Evolutionary conservation across 192 early-diverging fungal species (phyloP).

Genomic region (Coemansia sp.): DNA sequence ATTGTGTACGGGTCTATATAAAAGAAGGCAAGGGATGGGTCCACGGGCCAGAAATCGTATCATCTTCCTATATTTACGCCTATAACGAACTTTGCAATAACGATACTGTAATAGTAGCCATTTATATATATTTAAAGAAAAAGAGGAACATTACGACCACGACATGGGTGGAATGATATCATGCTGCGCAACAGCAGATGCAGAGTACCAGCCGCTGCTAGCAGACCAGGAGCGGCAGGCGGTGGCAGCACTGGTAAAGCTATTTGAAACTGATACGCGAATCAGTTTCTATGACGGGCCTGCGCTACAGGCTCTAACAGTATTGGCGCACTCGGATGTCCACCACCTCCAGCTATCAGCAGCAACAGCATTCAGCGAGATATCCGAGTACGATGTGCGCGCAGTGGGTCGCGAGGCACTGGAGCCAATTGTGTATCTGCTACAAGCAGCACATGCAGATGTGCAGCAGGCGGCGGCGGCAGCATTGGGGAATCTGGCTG

Average conservation of each 20-base stretch:
- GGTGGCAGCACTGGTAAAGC: slow-evolving; percentile 30
- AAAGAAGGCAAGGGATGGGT: too few relatives aligned
- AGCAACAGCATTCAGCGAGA: slow-evolving; percentile 84
- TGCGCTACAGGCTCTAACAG: slow-evolving; percentile 70
- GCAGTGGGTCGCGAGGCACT: slow-evolving; percentile 64
- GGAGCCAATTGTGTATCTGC: slow-evolving; percentile 71
- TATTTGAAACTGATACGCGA: slow-evolving; percentile 43
- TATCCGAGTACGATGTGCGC: slow-evolving; percentile 79
- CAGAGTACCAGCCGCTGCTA: slow-evolving; percentile 33
- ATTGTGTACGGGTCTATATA: too few relatives aligned
- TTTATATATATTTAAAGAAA: slow-evolving; percentile 3
- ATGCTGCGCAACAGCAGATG: neutral
- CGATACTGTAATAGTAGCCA: neutral
- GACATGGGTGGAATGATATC: slow-evolving; percentile 2
- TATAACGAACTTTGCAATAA: slow-evolving; percentile 1
- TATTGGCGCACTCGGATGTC: slow-evolving; percentile 79
- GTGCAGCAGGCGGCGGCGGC: slow-evolving; percentile 77
- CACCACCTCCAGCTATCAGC: slow-evolving; percentile 82
- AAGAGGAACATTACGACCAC: neutral
- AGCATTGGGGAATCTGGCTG: slow-evolving; percentile 78
- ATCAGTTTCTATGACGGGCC: slow-evolving; percentile 73
- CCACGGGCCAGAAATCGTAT: too few relatives aligned
- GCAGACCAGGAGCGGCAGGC: slow-evolving; percentile 35
- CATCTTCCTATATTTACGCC: too few relatives aligned
- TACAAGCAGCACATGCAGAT: slow-evolving; percentile 73